Evolutionary conservation across 495 filamentous ascomycete species (phyloP).

Genomic region (Trichoderma parareesei): DNA sequence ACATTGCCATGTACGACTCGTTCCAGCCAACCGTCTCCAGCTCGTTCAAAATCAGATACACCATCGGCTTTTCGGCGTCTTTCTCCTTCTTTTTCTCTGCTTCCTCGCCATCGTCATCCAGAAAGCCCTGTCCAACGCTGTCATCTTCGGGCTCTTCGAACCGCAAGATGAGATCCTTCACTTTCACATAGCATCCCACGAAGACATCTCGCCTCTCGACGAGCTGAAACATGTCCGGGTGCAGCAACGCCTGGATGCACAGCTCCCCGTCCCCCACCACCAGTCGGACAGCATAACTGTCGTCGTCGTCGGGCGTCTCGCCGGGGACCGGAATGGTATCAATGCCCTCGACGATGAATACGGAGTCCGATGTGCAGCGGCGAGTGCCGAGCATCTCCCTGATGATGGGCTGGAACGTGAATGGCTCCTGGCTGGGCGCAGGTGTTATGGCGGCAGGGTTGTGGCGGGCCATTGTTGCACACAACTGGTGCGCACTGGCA

Average conservation of each 20-base stretch:
- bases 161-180: conserved; percentile 24
- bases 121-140: neutral
- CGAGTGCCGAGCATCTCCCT: conserved; percentile 31
- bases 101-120: conserved; percentile 3
- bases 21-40: conserved; percentile 33
- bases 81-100: neutral
- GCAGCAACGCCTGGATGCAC: conserved; percentile 35
- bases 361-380: conserved; percentile 29
- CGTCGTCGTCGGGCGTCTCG: conserved; percentile 15
- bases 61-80: conserved; percentile 15
- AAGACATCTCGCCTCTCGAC: conserved; percentile 29
- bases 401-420: conserved; percentile 18
- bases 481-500: neutral
- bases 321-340: conserved; percentile 17
- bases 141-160: conserved; percentile 1
- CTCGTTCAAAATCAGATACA: conserved; percentile 33
- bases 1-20: conserved; percentile 22
- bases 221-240: conserved; percentile 27
- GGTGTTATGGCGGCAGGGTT: conserved; percentile 5
- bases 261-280: conserved; percentile 38
- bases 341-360: conserved; percentile 38
- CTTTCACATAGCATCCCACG: conserved; percentile 33
- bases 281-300: conserved; percentile 25
- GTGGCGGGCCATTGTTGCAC: neutral
- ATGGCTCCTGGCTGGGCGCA: conserved; percentile 6